These are phyloP conservation scores for Hyphodiscus sp. DNA, from an alignment of 2,329 filamentous ascomycete genomes.

Conservation along the genomic window DNA sequence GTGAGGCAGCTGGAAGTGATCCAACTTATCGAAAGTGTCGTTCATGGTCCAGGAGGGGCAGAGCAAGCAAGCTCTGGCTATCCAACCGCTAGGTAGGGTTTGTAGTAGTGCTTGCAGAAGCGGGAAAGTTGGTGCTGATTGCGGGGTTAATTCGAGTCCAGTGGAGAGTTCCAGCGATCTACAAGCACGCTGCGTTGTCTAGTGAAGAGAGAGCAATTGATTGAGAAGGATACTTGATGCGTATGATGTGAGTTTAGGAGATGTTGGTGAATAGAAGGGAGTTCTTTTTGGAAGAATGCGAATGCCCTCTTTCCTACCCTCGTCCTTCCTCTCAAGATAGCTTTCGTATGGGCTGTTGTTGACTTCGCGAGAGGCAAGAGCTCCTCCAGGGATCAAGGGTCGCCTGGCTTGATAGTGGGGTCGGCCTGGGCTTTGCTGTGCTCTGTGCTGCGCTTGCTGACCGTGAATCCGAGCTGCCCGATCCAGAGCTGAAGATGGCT, in stretches of 20 bases:
- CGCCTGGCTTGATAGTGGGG: neutral
- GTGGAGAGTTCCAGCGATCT: neutral
- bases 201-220: neutral
- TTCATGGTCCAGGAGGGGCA: constrained; percentile 1
- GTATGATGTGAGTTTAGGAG: too few species aligned
- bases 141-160: neutral
- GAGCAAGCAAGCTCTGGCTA: neutral
- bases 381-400: neutral
- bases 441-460: too few species aligned
- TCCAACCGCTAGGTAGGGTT: neutral
- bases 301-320: neutral
- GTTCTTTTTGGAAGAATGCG: neutral
- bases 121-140: neutral
- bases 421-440: neutral
- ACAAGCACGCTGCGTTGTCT: neutral
- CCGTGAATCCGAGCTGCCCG: too few species aligned
- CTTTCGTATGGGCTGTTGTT: neutral
- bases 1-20: neutral
- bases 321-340: neutral
- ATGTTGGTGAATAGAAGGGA: too few species aligned
- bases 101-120: constrained; percentile 1
- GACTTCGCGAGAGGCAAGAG: neutral
- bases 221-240: neutral
- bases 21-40: neutral
- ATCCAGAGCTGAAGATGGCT: too few species aligned